Evolutionary conservation across 768 basidiomycete species (phyloP).

Genomic region (Boletales sp.): DNA sequence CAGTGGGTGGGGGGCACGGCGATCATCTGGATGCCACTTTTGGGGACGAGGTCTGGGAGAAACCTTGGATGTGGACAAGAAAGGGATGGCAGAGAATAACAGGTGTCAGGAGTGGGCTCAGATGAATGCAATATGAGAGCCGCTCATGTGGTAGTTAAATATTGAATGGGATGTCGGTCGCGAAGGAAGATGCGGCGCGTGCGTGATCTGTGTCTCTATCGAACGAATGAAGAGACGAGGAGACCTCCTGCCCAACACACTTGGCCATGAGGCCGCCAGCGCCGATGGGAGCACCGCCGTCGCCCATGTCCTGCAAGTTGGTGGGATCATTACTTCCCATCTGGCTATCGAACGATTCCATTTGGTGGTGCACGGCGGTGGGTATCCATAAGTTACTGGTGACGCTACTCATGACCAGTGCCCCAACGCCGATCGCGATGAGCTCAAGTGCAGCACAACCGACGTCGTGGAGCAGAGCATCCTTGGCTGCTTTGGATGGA

Average conservation of each 20-base stretch:
- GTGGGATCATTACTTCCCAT: slow-evolving; percentile 55
- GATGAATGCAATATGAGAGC: slow-evolving; percentile 77
- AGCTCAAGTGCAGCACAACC: slow-evolving; percentile 64
- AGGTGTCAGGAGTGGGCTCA: slow-evolving; percentile 83
- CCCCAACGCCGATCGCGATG: slow-evolving; percentile 59
- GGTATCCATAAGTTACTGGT: slow-evolving; percentile 84
- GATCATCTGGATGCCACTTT: too few species aligned
- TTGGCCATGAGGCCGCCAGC: slow-evolving; percentile 93
- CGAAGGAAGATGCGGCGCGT: slow-evolving; percentile 77
- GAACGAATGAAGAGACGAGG: slow-evolving; percentile 2
- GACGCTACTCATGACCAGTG: slow-evolving; percentile 67
- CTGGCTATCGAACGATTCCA: slow-evolving; percentile 90
- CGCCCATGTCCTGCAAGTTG: slow-evolving; percentile 30
- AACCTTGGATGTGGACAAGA: slow-evolving; percentile 68
- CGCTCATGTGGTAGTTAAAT: slow-evolving; percentile 73
- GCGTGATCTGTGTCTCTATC: slow-evolving; percentile 92
- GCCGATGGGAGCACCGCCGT: slow-evolving; percentile 54
- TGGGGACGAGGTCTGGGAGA: slow-evolving; percentile 75
- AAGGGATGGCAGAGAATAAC: slow-evolving; percentile 92
- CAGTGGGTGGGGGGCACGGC: too few species aligned
- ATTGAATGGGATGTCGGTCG: slow-evolving; percentile 75
- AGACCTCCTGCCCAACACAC: slow-evolving; percentile 72
- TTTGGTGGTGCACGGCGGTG: slow-evolving; percentile 62
- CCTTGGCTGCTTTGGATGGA: slow-evolving; percentile 41
- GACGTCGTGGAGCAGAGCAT: slow-evolving; percentile 51